Evolutionary conservation across 2,329 filamentous ascomycete species (phyloP).

Genomic region (Clonostachys chloroleuca): DNA sequence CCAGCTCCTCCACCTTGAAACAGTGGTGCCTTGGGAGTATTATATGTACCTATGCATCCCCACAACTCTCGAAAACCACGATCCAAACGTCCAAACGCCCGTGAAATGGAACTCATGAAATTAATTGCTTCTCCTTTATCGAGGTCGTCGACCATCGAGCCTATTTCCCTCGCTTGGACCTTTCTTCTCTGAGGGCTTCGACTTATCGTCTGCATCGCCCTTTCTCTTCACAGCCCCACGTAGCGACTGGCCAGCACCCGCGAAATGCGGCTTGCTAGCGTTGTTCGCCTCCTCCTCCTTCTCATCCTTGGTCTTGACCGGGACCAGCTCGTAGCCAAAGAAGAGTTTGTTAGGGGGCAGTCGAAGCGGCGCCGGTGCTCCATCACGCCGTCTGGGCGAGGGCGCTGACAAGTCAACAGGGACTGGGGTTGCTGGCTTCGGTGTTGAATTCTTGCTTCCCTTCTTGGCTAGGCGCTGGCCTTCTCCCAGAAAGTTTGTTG

Average conservation of each 20-base stretch:
- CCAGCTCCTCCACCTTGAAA: too few species aligned
- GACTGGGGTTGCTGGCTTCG: conserved; percentile 70
- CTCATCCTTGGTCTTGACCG: conserved; percentile 74
- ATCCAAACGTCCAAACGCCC: neutral
- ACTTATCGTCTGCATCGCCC: conserved; percentile 42
- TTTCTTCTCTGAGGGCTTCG: conserved; percentile 42
- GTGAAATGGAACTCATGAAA: neutral
- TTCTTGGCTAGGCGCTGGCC: conserved; percentile 90
- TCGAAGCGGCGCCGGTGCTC: conserved; percentile 82
- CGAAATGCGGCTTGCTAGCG: conserved; percentile 69
- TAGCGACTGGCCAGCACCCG: conserved; percentile 80
- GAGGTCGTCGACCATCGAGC: conserved; percentile 33
- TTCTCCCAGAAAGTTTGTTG: conserved; percentile 74
- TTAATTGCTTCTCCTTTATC: conserved; percentile 6
- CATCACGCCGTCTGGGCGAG: conserved; percentile 44
- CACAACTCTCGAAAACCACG: neutral
- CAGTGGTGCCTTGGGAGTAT: too few species aligned
- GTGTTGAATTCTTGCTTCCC: conserved; percentile 57
- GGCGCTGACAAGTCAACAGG: conserved; percentile 19
- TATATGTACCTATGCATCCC: too few species aligned
- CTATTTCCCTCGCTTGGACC: conserved; percentile 33
- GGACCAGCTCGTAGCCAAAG: conserved; percentile 92
- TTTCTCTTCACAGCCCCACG: conserved; percentile 69
- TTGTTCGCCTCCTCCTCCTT: conserved; percentile 60
- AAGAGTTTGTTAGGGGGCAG: conserved; percentile 88